Percentiles rank a stretch among this genome's conserved stretches.
Evolutionary conservation across 129 eudicot genomes (phyloP).

Genomic region (Pulicaria dysenterica): DNA sequence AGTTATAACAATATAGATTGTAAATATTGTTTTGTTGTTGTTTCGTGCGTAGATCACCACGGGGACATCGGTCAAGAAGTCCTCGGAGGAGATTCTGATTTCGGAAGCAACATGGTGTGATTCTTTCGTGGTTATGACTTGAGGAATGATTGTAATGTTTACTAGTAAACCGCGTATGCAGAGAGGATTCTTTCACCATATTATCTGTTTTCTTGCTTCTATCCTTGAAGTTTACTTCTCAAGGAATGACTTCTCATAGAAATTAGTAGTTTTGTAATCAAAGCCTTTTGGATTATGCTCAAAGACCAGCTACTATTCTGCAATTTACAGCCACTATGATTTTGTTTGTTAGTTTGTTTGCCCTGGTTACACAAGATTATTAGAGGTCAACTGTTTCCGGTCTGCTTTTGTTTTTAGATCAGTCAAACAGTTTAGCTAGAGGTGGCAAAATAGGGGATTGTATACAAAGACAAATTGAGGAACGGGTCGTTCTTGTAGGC

Average conservation of each 20-base stretch:
- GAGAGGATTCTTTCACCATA: conserved; percentile 4
- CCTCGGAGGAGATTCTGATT: conserved; percentile 51
- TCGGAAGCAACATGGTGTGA: conserved; percentile 26
- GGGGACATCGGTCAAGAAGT: conserved; percentile 52
- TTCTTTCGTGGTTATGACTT: background rate
- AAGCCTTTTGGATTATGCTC: conserved; percentile 19
- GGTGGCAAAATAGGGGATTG: no score
- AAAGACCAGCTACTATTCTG: background rate
- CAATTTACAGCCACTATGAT: background rate
- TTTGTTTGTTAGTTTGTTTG: conserved; percentile 17
- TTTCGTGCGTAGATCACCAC: conserved; percentile 33
- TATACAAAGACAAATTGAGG: no score
- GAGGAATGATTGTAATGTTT: conserved; percentile 28
- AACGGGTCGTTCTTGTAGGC: background rate
- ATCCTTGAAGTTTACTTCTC: conserved; percentile 20
- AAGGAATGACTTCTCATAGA: conserved; percentile 17
- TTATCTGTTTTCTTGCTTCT: conserved; percentile 4
- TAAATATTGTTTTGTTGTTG: background rate
- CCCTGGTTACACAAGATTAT: conserved; percentile 15
- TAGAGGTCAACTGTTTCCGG: background rate
- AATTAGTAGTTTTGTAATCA: conserved; percentile 30
- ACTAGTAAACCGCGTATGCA: conserved; percentile 20
- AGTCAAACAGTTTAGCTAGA: background rate
- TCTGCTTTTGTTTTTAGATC: conserved; percentile 7
- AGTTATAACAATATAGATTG: background rate